These are phyloP conservation scores for Annulohypoxylon truncatum DNA, from an alignment of 2,329 filamentous ascomycete species.

Conservation along the genomic window DNA sequence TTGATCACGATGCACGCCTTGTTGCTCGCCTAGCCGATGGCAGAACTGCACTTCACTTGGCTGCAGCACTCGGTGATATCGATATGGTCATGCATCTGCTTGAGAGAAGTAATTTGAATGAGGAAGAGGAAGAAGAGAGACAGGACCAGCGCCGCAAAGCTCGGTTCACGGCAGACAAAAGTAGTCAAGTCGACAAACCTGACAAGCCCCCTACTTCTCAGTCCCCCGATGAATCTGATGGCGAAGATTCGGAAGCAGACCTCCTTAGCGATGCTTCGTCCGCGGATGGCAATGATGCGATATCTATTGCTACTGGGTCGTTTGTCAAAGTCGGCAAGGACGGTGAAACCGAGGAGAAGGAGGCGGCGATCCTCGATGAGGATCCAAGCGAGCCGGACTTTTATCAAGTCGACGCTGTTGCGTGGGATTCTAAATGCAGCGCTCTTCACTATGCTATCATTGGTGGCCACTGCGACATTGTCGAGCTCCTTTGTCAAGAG, in stretches of 20 bases:
- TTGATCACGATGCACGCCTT: constrained; percentile 78
- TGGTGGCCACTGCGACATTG: constrained; percentile 75
- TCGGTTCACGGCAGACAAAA: constrained; percentile 47
- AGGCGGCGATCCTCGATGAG: constrained; percentile 62
- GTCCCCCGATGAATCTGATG: constrained; percentile 48
- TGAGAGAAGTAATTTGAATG: constrained; percentile 78
- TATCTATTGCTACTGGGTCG: constrained; percentile 73
- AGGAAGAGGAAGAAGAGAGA: constrained; percentile 72
- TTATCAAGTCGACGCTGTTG: constrained; percentile 80
- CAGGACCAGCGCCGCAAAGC: constrained; percentile 61
- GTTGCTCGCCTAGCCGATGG: constrained; percentile 82
- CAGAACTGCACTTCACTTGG: constrained; percentile 83
- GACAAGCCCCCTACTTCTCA: constrained; percentile 35
- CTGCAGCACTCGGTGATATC: constrained; percentile 74
- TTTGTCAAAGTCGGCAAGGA: constrained; percentile 74
- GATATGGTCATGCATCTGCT: constrained; percentile 80
- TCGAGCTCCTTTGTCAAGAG: constrained; percentile 74
- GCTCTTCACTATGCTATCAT: constrained; percentile 84
- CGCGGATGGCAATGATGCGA: constrained; percentile 63
- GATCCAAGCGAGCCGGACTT: constrained; percentile 78
- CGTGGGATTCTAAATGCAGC: constrained; percentile 81
- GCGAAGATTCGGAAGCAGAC: constrained; percentile 59
- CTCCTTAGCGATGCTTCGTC: constrained; percentile 60
- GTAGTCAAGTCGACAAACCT: constrained; percentile 32
- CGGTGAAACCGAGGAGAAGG: constrained; percentile 53